Evolutionary conservation across 768 basidiomycete genomes (phyloP).

Genomic region (Termitomyces sp.): DNA sequence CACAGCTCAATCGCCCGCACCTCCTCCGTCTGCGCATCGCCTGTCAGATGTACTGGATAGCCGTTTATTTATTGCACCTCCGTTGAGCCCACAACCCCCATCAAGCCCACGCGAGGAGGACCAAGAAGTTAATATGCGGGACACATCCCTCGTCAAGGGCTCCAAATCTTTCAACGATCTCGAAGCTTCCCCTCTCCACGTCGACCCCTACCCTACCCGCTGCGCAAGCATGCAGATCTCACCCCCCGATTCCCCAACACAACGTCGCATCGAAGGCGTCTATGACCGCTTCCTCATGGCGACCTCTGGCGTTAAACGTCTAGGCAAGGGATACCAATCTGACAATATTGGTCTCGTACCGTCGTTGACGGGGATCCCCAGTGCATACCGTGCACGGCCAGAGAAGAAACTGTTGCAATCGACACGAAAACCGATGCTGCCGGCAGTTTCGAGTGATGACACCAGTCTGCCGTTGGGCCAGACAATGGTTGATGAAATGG

Average conservation of each 20-base stretch:
- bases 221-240: slow-evolving; percentile 28
- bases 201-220: slow-evolving; percentile 55
- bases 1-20: slow-evolving; percentile 31
- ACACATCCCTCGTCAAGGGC: slow-evolving; percentile 20
- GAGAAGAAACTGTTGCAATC: slow-evolving; percentile 41
- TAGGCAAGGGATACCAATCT: slow-evolving; percentile 80
- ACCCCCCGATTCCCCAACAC: slow-evolving; percentile 50
- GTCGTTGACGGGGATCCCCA: slow-evolving; percentile 22
- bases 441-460: slow-evolving; percentile 60
- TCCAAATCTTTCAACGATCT: slow-evolving; percentile 45
- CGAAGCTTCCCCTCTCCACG: slow-evolving; percentile 53
- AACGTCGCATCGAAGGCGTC: slow-evolving; percentile 60
- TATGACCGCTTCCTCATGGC: slow-evolving; percentile 85
- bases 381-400: slow-evolving; percentile 15
- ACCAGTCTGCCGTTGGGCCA: slow-evolving; percentile 34
- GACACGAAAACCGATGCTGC: slow-evolving; percentile 55
- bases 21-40: slow-evolving; percentile 43
- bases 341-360: slow-evolving; percentile 36
- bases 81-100: slow-evolving; percentile 24
- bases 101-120: slow-evolving; percentile 28
- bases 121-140: slow-evolving; percentile 22
- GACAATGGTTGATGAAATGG: slow-evolving; percentile 62
- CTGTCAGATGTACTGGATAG: slow-evolving; percentile 67
- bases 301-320: slow-evolving; percentile 71
- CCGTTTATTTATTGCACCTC: slow-evolving; percentile 59